Conservation (phyloP, 305 asterid genomes). For the Fraxinus sp. region DNA sequence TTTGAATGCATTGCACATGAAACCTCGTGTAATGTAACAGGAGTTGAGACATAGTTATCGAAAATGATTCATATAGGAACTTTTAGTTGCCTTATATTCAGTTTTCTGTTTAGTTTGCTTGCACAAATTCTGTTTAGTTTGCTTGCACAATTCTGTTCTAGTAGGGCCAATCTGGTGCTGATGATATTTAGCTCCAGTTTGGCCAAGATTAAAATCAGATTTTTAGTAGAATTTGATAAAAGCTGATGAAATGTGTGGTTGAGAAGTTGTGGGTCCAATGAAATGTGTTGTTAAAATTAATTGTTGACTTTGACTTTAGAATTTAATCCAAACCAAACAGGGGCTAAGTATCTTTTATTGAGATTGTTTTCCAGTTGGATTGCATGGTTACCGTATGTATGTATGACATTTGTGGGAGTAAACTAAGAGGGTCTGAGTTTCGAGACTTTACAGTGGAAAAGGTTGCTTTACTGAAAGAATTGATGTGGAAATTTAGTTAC, state of each 20-base stretch:
- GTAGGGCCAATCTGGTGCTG: neutral
- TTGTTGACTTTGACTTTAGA: too few relatives aligned
- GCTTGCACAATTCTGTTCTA: conserved; percentile 1
- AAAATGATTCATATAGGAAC: conserved; percentile 13
- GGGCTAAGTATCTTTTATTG: neutral
- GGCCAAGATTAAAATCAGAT: neutral
- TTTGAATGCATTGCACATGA: conserved; percentile 14
- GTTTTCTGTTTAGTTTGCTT: conserved; percentile 7
- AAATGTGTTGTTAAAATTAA: neutral
- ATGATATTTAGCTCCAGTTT: neutral
- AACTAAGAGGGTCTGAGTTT: neutral
- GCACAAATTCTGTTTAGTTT: too few relatives aligned
- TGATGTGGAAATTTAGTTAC: neutral
- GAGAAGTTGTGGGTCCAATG: neutral
- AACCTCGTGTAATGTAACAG: conserved; percentile 10
- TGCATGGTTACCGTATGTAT: neutral
- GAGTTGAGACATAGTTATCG: neutral
- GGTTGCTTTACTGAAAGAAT: neutral
- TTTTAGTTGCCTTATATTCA: conserved; percentile 8
- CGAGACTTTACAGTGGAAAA: conserved; percentile 4
- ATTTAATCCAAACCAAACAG: neutral
- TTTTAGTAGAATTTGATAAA: neutral
- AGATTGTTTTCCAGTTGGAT: conserved; percentile 6
- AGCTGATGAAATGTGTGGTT: neutral
- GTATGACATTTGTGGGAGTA: neutral